Conservation (phyloP, 257 asterid species). For the Solanum peruvianum region DNA sequence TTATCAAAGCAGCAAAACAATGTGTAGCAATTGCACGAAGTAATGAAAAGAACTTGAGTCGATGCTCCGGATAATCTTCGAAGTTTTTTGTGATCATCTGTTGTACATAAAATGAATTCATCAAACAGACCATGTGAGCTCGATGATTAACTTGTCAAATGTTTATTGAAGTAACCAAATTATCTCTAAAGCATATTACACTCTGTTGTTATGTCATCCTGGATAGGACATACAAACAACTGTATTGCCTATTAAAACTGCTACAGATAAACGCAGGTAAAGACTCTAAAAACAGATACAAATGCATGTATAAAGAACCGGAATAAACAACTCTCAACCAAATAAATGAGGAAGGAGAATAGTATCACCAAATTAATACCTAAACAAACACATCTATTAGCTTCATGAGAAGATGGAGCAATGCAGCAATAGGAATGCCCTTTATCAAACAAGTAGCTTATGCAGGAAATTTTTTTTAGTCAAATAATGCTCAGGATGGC, state of each 20-base stretch:
- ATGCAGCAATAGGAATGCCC: background rate
- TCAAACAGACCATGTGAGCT: background rate
- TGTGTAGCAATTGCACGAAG: conserved; percentile 91
- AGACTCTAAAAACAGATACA: background rate
- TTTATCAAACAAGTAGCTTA: background rate
- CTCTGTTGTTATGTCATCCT: background rate
- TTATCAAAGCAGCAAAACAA: conserved; percentile 89
- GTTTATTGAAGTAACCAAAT: background rate
- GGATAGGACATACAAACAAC: background rate
- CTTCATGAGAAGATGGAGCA: background rate
- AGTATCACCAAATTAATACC: background rate
- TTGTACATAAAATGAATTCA: background rate
- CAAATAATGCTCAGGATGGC: background rate
- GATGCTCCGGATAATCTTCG: conserved; percentile 98
- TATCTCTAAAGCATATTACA: background rate
- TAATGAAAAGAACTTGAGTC: conserved; percentile 90
- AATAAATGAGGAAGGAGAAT: background rate
- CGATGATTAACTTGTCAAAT: background rate
- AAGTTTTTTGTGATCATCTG: conserved; percentile 98
- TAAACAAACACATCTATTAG: background rate
- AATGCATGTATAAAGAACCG: background rate
- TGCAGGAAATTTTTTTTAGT: background rate
- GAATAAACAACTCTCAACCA: background rate
- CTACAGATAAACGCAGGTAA: background rate
- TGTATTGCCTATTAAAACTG: background rate